Evolutionary conservation across 768 basidiomycete species (phyloP), one percentile per base, ranked within the genome.

Genomic region (Lentinula raphanica): DNA sequence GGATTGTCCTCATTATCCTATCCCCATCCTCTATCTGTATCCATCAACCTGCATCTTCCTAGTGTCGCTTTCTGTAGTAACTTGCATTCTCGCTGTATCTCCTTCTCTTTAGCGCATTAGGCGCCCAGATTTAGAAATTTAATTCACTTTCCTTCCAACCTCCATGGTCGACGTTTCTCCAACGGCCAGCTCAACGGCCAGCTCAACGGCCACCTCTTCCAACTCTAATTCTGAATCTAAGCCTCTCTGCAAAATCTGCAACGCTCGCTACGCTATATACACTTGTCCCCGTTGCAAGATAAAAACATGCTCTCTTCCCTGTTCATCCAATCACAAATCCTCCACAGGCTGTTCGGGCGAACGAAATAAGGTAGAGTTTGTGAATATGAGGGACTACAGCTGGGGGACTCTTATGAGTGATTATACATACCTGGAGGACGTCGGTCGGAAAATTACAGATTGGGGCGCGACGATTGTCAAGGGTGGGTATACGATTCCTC

Each of bases 381-480:
- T 94, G 15, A 82, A 88, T 12, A 87, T 94, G 84, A 93, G 91
- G 64, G 67, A 84, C 63, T 96, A 93, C 66, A 81, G 83, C 4
- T 92, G 90, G 83, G 91, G 92, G 8, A 79, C 82, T 27, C 87
- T 96, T 86, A 89, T 93, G 86, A 81, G 87, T 64, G 94, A 97
- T 72, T 97, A 94, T 69, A 77, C 78, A 40, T 94, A 86, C 68
- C 76, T 97, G 62, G 94, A 97, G 72, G 90, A 92, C 17, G 71
- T 93, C 29, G 84, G 89, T 21, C 73, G 94, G 62, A 85, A 80
- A 63, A 85, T 88, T n/a, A 76, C 78, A 21, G 84, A 82, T 12
- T 90, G 88, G 86, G 92, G 88, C 0, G 69, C 73, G 64, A 82
- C 91, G 65, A 88, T 92, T 59, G 79, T 79, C 61, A 75, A 76